Conservation (phyloP, 164 flowering plant genomes). For the Dillenia suffruticosa region DNA sequence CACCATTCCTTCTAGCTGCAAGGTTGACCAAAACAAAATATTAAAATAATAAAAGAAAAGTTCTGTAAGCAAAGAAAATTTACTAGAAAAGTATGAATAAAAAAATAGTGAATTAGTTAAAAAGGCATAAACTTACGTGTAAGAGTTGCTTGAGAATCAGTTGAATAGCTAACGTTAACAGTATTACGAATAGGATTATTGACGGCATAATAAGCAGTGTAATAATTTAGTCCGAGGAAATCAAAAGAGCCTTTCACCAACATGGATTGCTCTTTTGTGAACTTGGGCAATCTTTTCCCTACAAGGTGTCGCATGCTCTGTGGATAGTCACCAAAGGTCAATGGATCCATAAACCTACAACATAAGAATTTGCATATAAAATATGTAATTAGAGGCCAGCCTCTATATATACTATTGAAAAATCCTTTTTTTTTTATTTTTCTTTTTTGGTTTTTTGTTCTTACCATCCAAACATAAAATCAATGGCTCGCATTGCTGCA, state of each 20-base stretch:
- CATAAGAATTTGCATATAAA: not conserved
- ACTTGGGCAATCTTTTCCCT: conserved; percentile 44
- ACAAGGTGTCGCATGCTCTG: conserved; percentile 30
- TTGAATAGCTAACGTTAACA: conserved; percentile 10
- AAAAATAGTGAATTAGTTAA: not conserved
- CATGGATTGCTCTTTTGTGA: conserved; percentile 28
- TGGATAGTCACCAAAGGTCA: conserved; percentile 51
- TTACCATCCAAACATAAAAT: conserved; percentile 30
- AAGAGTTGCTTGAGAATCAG: conserved; percentile 13
- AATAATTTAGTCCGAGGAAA: conserved; percentile 52
- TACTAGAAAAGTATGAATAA: not conserved
- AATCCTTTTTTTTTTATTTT: too few species aligned
- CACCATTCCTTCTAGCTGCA: conserved; percentile 29
- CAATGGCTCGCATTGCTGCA: conserved; percentile 8
- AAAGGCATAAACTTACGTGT: conserved; percentile 16
- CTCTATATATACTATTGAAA: too few species aligned
- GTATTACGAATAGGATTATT: not conserved
- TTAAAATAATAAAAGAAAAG: not conserved
- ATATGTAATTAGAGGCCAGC: too few species aligned
- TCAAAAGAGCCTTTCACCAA: conserved; percentile 41
- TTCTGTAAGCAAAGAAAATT: not conserved
- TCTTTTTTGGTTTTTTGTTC: too few species aligned
- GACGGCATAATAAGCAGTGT: conserved; percentile 28
- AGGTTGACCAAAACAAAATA: not conserved
- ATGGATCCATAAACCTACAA: conserved; percentile 47